Percentiles rank a stretch among this genome's conserved stretches.
These are phyloP conservation scores for Pulveroboletus sp. DNA, from an alignment of 768 basidiomycete genomes.

Conservation along the genomic window DNA sequence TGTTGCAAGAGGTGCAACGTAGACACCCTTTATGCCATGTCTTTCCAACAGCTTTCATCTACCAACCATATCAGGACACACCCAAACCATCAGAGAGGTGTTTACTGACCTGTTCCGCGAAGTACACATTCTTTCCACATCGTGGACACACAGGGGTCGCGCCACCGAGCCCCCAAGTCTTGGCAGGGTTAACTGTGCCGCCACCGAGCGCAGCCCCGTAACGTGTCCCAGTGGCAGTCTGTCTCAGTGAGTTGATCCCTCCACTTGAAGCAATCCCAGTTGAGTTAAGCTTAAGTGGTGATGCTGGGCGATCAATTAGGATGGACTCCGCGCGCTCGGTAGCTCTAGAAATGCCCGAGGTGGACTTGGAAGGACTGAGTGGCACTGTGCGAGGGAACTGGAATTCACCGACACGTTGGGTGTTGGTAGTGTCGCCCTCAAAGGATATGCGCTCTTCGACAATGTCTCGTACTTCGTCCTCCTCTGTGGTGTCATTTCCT, in stretches of 20 bases:
- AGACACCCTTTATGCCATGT: slow-evolving; percentile 76
- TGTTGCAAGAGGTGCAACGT: slow-evolving; percentile 69
- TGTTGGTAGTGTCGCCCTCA: slow-evolving; percentile 38
- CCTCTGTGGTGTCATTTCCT: slow-evolving; percentile 25
- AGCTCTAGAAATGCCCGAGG: slow-evolving; percentile 3
- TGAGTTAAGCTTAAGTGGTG: slow-evolving; percentile 22
- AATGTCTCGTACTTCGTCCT: slow-evolving; percentile 25
- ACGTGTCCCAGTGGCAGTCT: slow-evolving; percentile 57
- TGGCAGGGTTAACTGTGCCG: slow-evolving; percentile 38
- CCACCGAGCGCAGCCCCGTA: slow-evolving; percentile 56
- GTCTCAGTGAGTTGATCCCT: slow-evolving; percentile 30
- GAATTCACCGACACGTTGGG: slow-evolving; percentile 40
- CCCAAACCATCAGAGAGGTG: not conserved
- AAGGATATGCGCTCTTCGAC: slow-evolving; percentile 25
- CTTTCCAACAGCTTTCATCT: slow-evolving; percentile 80
- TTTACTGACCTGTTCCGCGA: slow-evolving; percentile 67
- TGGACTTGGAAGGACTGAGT: slow-evolving; percentile 36
- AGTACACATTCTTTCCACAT: slow-evolving; percentile 76
- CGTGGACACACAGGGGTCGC: slow-evolving; percentile 60
- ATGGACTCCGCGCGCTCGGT: not conserved
- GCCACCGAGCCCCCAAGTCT: slow-evolving; percentile 47
- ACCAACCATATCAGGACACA: slow-evolving; percentile 6
- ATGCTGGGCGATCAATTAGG: slow-evolving; percentile 18
- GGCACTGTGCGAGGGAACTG: slow-evolving; percentile 54
- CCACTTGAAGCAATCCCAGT: slow-evolving; percentile 16